Evolutionary conservation across 2,329 filamentous ascomycete species (phyloP).

Genomic region (Pseudogymnoascus sp.): DNA sequence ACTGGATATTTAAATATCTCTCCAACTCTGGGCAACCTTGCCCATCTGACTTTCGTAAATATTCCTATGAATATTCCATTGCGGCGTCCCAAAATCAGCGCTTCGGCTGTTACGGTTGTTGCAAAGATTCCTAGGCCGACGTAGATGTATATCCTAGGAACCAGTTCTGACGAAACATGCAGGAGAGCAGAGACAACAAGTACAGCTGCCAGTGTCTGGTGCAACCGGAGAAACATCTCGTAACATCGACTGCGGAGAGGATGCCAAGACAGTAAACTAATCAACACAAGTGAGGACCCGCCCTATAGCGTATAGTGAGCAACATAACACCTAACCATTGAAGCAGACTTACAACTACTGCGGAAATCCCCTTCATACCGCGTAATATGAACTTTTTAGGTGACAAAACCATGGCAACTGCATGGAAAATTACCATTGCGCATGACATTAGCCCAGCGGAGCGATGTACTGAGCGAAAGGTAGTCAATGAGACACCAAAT

Average conservation of each 20-base stretch:
- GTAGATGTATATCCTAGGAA: slow-evolving; percentile 18
- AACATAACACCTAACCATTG: not conserved
- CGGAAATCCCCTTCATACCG: not conserved
- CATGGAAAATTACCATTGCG: slow-evolving; percentile 15
- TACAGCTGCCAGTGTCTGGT: slow-evolving; percentile 14
- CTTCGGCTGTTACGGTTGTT: not conserved
- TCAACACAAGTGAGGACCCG: slow-evolving; percentile 6
- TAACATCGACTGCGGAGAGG: slow-evolving; percentile 16
- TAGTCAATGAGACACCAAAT: slow-evolving; percentile 14
- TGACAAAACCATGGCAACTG: not conserved
- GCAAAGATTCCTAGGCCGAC: slow-evolving; percentile 10
- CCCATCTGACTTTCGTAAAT: slow-evolving; percentile 15
- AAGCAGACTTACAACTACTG: slow-evolving; percentile 8
- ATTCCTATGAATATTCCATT: slow-evolving; percentile 15
- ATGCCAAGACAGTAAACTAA: slow-evolving; percentile 14
- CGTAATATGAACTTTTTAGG: not conserved
- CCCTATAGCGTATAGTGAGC: not conserved
- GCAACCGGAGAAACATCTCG: slow-evolving; percentile 14
- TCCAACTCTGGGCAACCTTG: slow-evolving; percentile 9
- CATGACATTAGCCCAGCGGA: slow-evolving; percentile 17
- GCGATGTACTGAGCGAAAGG: slow-evolving; percentile 15
- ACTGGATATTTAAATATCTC: not conserved
- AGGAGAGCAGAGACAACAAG: slow-evolving; percentile 1
- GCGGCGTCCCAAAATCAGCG: not conserved
- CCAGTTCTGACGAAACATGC: slow-evolving; percentile 4